Evolutionary conservation across 116 monocot genomes (phyloP), one percentile per base, ranked within the genome.

Genomic region (Papilionanthe hybrid): DNA sequence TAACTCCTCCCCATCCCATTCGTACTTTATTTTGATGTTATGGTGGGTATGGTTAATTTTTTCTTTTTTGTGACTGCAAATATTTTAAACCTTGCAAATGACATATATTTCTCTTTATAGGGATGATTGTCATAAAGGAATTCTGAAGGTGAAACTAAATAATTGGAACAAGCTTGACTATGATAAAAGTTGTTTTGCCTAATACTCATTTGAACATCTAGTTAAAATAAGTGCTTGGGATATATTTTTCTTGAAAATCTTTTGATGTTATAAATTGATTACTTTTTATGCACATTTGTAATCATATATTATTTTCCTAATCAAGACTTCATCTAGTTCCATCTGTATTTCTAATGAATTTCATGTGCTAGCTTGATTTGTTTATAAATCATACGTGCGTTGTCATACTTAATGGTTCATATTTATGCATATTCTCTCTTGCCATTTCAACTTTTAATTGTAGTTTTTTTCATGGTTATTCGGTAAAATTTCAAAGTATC

Each of bases 1-100:
- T 91, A 88, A 73, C 55, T 72, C 53, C 65, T 27, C 12, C 8
- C 11, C 11, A 10, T 22, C 72, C 22, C 15, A 7, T 5, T 66
- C 56, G 20, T 28, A 53, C 9, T 78, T n/a, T 72, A 65, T 60
- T 23, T 37, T 37, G 37, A 9, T 65, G 27, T 65, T 65, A 2
- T 25, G 65, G 11, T 27, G 65, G 25, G 3, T 53, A 17, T 4
- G 17, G 53, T 53, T 53, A 53, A 65, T 28, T 27, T 65, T 7
- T 7, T 25, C 15, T 25, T 63, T 25, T 65, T 65, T 7, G 4
- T 18, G 53, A 1, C 27, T 8, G 11, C 13, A 65, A 65, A 65
- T 65, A 65, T 11, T 5, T 23, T 65, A 65, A 25, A 65, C 28
- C 28, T 11, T 65, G 25, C 65, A 65, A 65, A 27, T 27, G 7